These are phyloP conservation scores for Coemansia sp. DNA, from an alignment of 192 early-diverging fungal species.

Conservation along the genomic window DNA sequence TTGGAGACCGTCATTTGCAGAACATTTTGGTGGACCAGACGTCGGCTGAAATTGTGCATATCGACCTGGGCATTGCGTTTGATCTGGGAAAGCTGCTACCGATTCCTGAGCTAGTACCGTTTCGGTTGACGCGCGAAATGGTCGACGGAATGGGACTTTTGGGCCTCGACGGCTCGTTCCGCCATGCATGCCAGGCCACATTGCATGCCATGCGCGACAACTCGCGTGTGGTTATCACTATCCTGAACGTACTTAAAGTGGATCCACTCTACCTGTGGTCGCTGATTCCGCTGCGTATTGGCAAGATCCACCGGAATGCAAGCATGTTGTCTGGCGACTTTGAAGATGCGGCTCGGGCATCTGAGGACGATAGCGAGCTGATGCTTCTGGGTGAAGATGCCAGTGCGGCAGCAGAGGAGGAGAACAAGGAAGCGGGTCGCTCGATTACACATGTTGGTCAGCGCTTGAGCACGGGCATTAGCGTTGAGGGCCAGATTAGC, in stretches of 20 bases:
- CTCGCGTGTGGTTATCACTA: conserved; percentile 74
- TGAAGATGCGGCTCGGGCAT: conserved; percentile 7
- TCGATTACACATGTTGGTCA: conserved; percentile 63
- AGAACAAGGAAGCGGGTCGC: conserved; percentile 69
- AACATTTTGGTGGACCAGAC: conserved; percentile 85
- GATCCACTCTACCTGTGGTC: conserved; percentile 84
- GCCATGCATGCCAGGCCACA: conserved; percentile 73
- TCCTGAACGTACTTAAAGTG: conserved; percentile 93
- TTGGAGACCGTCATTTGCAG: conserved; percentile 91
- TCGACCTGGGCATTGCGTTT: conserved; percentile 96
- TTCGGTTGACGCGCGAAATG: conserved; percentile 86
- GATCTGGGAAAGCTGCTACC: conserved; percentile 87
- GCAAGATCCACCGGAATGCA: conserved; percentile 46
- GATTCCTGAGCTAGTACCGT: conserved; percentile 89
- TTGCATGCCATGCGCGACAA: conserved; percentile 77
- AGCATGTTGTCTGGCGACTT: conserved; percentile 23
- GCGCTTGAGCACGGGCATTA: conserved; percentile 61
- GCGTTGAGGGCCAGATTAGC: conserved; percentile 70
- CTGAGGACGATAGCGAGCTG: conserved; percentile 1
- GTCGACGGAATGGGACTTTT: conserved; percentile 84
- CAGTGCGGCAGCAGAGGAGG: conserved; percentile 18
- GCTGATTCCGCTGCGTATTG: conserved; percentile 42
- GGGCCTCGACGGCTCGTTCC: conserved; percentile 78
- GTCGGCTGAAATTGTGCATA: conserved; percentile 88
- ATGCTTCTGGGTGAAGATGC: conserved; percentile 12